Conservation (phyloP, 2,329 filamentous ascomycete genomes). For the Colletotrichum falcatum region DNA sequence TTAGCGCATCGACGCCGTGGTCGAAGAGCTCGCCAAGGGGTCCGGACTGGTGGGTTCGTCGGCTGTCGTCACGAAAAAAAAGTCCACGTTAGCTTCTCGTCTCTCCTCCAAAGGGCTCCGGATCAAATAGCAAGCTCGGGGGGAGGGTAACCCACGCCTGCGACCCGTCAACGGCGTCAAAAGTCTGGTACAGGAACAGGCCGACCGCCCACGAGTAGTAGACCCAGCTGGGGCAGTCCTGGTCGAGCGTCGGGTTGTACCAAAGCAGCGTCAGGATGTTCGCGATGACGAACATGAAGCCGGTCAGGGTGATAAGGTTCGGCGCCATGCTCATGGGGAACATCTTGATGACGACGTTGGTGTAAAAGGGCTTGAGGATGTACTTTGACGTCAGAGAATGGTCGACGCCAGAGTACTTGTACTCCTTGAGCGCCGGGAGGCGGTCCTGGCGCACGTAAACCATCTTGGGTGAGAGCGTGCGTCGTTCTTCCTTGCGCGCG, state of each 20-base stretch:
- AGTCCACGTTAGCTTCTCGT: constrained; percentile 17
- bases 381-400: constrained; percentile 91
- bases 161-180: constrained; percentile 94
- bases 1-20: constrained; percentile 95
- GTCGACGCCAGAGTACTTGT: constrained; percentile 95
- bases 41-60: constrained; percentile 91
- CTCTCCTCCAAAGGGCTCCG: neutral
- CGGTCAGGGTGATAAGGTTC: constrained; percentile 88
- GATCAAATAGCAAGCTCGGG: neutral
- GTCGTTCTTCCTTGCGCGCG: neutral
- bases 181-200: constrained; percentile 96
- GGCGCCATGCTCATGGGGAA: constrained; percentile 97
- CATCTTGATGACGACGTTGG: constrained; percentile 89
- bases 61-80: constrained; percentile 62
- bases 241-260: constrained; percentile 95
- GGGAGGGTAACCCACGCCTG: constrained; percentile 78
- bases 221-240: constrained; percentile 94
- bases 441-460: constrained; percentile 95
- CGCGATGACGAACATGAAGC: constrained; percentile 88
- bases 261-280: constrained; percentile 94
- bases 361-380: constrained; percentile 98
- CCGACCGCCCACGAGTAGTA: constrained; percentile 93
- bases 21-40: constrained; percentile 97
- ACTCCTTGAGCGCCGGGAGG: constrained; percentile 88
- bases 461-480: constrained; percentile 65